Base-by-base conservation (phyloP, 306 rosid genomes). In the Glycine soja region DNA sequence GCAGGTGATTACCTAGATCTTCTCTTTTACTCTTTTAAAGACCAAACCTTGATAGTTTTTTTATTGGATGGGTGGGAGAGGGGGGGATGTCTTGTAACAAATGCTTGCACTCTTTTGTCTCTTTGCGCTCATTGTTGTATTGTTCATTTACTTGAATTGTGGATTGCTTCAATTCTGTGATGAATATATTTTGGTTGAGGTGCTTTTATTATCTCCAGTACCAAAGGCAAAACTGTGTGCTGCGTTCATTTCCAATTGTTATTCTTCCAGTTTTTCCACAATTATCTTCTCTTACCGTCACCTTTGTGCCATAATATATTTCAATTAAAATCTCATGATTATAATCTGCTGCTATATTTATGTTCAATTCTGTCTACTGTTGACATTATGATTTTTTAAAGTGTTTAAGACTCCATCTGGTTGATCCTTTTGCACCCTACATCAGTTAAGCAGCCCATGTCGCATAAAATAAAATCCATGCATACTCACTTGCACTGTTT, bases 1-100 rank as follows among this genome's bases (percentile, higher is more conserved):
- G 56, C 99, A 95, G 98, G 99, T 94, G 74, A 80, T 77, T 85
- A 10, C 67, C 52, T 53, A 61, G 66, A 53, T 59, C 51, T 70
- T 68, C 77, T 58, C 46, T 42, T 36, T 36, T 36, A 42, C 45
- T 4, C 48, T 24, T 58, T 76, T 70, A 47, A 52, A 19, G 16
- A 65, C 46, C 36, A 58, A 59, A 76, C 45, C 68, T 57, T 53
- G n/a, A 74, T 32, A 70, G 43, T 50, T 40, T 14, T 62, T 73
- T 47, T 61, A n/a, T 40, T 42, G 40, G 1, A 36, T 42, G 46
- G 14, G 34, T 24, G n/a, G n/a, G 45, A 7, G 34, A 15, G 14
- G 34, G 59, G 50, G 50, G 3, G 1, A 30, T 70, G 58, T 4
- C 11, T 45, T 9, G 57, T 78, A 78, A 68, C 9, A 77, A 34